Base-by-base conservation (phyloP, 768 basidiomycete species). In the Hortiboletus flavorubellus region DNA sequence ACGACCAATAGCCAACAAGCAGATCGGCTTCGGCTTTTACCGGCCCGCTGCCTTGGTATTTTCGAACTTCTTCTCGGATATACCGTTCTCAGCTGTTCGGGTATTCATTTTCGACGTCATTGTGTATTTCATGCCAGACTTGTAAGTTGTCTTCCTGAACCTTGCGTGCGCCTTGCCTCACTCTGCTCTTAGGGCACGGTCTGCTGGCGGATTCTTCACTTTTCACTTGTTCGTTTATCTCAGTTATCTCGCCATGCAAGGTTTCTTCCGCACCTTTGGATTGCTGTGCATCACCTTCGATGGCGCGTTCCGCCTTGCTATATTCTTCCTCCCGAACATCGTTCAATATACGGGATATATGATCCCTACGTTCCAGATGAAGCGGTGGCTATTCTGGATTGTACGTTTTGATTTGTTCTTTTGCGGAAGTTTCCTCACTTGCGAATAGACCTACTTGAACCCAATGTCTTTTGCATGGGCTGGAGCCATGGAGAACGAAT, bases 301-400 rank as follows among this genome's bases (percentile, higher is more conserved):
- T 56, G 73, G 72, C 42, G 82, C 76, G 12, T 82, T 79, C 69
- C 78, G 76, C 54, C 75, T 82, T 30, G 81, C 78, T 33, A 80
- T 76, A 40, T 81, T 91, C 75, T 85, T 91, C 74, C 78, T 91
- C 54, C 86, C 90, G 4, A 87, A 87, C 66, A 82, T 93, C 65
- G 74, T 91, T 50, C 75, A 84, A 60, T 93, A 88, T 64, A 76
- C 80, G 18, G 89, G 88, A 5, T 87, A 87, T 65, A 79, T 84
- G 49, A 81, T 90, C 55, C 86, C 86, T 0, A 79, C 81, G 8
- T 75, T 76, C 59, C 75, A 79, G 57, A 89, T 90, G 87, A 87
- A 90, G 66, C 75, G 84, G 41, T 92, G 87, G 87, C 66, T 93
- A 9, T 91, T 90, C 75, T 93, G 91, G 91, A 85, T 92, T 31